phyloP scores from a whole-genome alignment of 2,329 filamentous ascomycete species.

The Aspergillus pseudonomiae region DNA sequence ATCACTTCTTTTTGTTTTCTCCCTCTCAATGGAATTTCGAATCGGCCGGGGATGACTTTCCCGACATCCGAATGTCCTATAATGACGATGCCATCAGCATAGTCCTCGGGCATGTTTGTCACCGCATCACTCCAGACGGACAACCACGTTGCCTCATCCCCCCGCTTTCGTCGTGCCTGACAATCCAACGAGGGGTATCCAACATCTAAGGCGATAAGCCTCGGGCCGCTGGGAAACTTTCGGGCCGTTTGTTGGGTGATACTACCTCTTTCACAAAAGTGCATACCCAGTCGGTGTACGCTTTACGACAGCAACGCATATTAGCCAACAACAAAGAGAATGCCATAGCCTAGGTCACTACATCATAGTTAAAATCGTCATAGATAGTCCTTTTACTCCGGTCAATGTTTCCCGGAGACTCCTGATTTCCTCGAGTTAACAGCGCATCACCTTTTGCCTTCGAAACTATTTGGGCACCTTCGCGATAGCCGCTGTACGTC shows the following conservation, averaged over 20 bases:
- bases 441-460: not conserved
- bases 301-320: not conserved
- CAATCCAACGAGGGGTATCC: not conserved
- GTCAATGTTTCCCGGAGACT: not conserved
- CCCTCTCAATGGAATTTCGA: not conserved
- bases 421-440: not conserved
- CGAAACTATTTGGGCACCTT: conserved; percentile 49
- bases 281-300: not conserved
- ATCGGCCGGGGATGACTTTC: not conserved
- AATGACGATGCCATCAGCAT: not conserved
- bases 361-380: not conserved
- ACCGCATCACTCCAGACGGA: not conserved
- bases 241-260: conserved; percentile 1
- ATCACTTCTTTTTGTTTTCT: not conserved
- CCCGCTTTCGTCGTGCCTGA: not conserved
- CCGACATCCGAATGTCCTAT: not conserved
- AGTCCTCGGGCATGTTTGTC: not conserved
- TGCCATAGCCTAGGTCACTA: not conserved
- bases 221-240: not conserved
- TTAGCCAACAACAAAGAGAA: not conserved
- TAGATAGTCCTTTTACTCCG: not conserved
- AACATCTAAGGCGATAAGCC: not conserved
- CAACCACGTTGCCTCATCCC: not conserved
- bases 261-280: not conserved
- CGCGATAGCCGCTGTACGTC: conserved; percentile 60